phyloP scores from a whole-genome alignment of 306 rosid species.

The Prinsepia uniflora region DNA sequence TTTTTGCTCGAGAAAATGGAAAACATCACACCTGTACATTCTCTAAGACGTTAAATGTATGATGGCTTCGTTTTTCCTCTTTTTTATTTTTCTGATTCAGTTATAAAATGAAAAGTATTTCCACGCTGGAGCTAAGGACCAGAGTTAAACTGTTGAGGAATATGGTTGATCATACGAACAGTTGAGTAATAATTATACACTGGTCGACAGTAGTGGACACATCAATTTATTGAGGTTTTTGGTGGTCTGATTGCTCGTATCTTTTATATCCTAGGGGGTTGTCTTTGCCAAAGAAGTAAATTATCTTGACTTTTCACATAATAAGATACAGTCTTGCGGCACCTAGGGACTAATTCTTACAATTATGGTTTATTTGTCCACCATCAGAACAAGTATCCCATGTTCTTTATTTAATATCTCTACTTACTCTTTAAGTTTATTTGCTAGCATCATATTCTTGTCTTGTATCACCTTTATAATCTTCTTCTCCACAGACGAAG shows the following conservation, averaged over 20 bases:
- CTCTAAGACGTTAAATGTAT: constrained; percentile 10
- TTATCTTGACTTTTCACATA: not conserved
- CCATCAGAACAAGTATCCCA: not conserved
- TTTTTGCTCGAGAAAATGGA: constrained; percentile 96
- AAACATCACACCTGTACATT: constrained; percentile 64
- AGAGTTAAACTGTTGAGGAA: constrained; percentile 33
- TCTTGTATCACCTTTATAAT: not conserved
- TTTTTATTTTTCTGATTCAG: constrained; percentile 3
- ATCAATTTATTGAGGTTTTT: not conserved
- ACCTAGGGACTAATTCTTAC: not conserved
- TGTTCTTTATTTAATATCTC: not conserved
- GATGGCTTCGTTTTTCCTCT: not conserved
- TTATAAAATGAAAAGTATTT: constrained; percentile 27
- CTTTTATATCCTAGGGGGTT: not conserved
- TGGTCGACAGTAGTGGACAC: too few relatives aligned
- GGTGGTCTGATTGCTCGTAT: not conserved
- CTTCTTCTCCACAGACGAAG: constrained; percentile 42
- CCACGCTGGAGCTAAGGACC: constrained; percentile 55
- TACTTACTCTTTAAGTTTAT: not conserved
- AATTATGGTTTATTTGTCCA: not conserved
- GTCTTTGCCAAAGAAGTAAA: not conserved
- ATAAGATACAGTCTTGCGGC: not conserved
- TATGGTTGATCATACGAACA: not conserved
- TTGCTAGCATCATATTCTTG: not conserved
- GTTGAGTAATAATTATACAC: too few relatives aligned